Evolutionary conservation across 2,329 filamentous ascomycete genomes (phyloP), one percentile per base, ranked within the genome.

Genomic region (Cercospora brassicicola): DNA sequence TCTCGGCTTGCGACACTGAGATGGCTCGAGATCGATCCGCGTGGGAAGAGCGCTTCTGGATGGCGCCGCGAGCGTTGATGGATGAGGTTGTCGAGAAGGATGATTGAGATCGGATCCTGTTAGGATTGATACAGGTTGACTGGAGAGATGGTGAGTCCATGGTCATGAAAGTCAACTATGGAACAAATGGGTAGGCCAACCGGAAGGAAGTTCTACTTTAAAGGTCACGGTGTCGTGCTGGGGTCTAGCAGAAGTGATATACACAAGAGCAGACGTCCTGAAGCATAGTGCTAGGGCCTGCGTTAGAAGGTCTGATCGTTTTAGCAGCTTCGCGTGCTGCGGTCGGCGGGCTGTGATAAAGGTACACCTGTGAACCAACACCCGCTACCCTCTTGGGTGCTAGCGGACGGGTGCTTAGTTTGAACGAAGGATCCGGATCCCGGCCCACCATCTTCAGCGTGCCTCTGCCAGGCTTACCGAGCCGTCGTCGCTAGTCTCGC

Each of bases 141-240:
- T 76, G 74, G 67, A 75, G 70, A 71, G 69, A 69, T 65, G 73
- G 76, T 76, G 76, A 78, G 75, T 76, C 73, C 76, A 78, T 78
- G 73, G 65, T 72, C 66, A 67, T 55, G 62, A 67, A 59, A 65
- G 67, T 62, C 55, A 62, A 65, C 48, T 48, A 63, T 62, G 69
- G 64, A 70, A 70, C 67, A 65, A 64, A 64, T 48, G 59, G 71
- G 65, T 64, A 72, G 69, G 72, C 67, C 67, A 70, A 71, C 67
- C 67, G 65, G 71, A 66, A 66, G 69, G 66, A 64, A 65, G 45
- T 57, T 63, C 65, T 67, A 64, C 66, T 68, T 68, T 67, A 59
- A 69, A 69, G 63, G 64, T 65, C 65, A 65, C 63, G 48, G 60
- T 56, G 67, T 68, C 59, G 68, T 26, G 63, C 63, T 69, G 71